Evolutionary conservation across 1,284 basidiomycete species (phyloP).

Genomic region (Heterobasidion occidentale): DNA sequence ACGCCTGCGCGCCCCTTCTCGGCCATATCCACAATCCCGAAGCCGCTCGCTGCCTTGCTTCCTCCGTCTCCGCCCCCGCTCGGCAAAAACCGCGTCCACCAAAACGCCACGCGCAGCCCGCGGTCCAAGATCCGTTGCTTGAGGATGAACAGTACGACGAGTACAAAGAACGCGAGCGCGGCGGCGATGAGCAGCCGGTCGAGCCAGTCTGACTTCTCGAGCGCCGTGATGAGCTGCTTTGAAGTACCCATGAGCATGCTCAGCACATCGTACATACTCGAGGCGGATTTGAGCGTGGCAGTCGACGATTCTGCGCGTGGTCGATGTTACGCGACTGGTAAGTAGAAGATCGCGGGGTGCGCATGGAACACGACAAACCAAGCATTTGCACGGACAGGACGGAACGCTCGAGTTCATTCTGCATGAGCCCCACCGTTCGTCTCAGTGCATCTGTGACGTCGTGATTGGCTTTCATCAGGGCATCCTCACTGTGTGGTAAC

Average conservation of each 20-base stretch:
- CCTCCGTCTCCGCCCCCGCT: not conserved
- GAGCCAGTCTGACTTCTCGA: slow-evolving; percentile 87
- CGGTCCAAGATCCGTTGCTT: slow-evolving; percentile 81
- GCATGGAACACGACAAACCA: slow-evolving; percentile 36
- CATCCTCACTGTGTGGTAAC: slow-evolving; percentile 55
- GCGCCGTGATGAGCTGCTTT: slow-evolving; percentile 73
- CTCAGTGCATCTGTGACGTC: slow-evolving; percentile 84
- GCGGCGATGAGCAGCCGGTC: slow-evolving; percentile 80
- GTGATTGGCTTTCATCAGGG: slow-evolving; percentile 79
- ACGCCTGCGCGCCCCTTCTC: not conserved
- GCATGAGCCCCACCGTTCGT: slow-evolving; percentile 80
- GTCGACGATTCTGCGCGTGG: slow-evolving; percentile 67
- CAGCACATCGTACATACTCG: slow-evolving; percentile 74
- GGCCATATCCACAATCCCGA: not conserved
- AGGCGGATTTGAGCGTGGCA: slow-evolving; percentile 64
- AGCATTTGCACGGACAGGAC: slow-evolving; percentile 82
- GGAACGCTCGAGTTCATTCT: slow-evolving; percentile 83
- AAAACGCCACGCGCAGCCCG: slow-evolving; percentile 61
- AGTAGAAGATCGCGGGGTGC: not conserved
- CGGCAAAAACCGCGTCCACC: slow-evolving; percentile 73
- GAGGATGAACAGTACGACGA: slow-evolving; percentile 80
- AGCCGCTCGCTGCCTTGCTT: not conserved
- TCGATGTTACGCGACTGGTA: not conserved
- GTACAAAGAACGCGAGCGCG: slow-evolving; percentile 73
- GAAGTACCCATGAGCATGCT: slow-evolving; percentile 70